Percentiles rank a stretch among this genome's conserved stretches.
phyloP scores from a whole-genome alignment of 2,329 filamentous ascomycete species.

The Botryotinia calthae region DNA sequence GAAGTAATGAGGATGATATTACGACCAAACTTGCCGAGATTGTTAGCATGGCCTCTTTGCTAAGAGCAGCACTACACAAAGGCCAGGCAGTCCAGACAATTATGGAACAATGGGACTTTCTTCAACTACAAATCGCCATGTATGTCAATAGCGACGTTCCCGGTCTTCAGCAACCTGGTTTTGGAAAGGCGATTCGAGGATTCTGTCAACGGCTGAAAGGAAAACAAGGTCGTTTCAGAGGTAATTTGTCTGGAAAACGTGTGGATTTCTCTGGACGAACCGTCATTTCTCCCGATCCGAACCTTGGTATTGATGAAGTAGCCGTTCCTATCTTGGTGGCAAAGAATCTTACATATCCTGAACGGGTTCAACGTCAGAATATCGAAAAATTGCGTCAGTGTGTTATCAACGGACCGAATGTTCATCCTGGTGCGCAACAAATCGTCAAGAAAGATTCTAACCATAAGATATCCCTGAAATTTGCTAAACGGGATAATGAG shows the following conservation, averaged over 20 bases:
- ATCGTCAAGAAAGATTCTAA: slow-evolving; percentile 68
- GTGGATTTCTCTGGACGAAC: slow-evolving; percentile 97
- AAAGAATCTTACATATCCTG: slow-evolving; percentile 93
- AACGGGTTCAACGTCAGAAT: slow-evolving; percentile 81
- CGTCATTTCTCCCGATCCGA: slow-evolving; percentile 96
- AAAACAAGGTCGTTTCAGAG: slow-evolving; percentile 95
- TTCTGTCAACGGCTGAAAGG: slow-evolving; percentile 96
- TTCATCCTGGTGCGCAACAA: slow-evolving; percentile 86
- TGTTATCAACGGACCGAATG: slow-evolving; percentile 69
- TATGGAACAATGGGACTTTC: slow-evolving; percentile 97
- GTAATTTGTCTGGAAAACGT: slow-evolving; percentile 95
- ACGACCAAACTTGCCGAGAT: slow-evolving; percentile 98
- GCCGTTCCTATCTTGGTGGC: slow-evolving; percentile 90
- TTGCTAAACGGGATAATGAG: slow-evolving; percentile 66
- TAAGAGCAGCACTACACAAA: slow-evolving; percentile 77
- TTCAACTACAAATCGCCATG: slow-evolving; percentile 93
- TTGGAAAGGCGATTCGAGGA: slow-evolving; percentile 84
- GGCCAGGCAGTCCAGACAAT: slow-evolving; percentile 84
- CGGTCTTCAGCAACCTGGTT: slow-evolving; percentile 82
- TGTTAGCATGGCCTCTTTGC: slow-evolving; percentile 84
- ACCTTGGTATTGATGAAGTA: slow-evolving; percentile 88
- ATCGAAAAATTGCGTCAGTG: slow-evolving; percentile 75
- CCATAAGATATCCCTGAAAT: slow-evolving; percentile 73
- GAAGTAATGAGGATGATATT: slow-evolving; percentile 93
- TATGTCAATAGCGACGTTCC: slow-evolving; percentile 98